Conservation (phyloP, 2,329 filamentous ascomycete species). For the Fusarium udum region DNA sequence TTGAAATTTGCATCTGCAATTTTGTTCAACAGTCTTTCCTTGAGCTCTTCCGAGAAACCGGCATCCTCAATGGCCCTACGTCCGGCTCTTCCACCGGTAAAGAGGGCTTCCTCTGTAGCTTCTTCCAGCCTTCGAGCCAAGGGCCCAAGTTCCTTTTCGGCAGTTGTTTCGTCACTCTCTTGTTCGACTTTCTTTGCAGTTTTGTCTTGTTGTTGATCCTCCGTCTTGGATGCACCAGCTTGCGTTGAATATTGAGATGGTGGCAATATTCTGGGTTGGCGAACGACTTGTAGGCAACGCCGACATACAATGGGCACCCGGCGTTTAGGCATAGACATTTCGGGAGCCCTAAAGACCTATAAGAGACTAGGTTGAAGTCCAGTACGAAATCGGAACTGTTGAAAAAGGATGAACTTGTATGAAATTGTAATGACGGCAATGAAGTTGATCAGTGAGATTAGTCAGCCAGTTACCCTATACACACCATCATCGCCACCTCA, state of each 20-base stretch:
- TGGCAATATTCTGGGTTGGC: not conserved
- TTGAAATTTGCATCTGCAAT: slow-evolving; percentile 65
- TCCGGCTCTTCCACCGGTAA: slow-evolving; percentile 68
- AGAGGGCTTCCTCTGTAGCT: slow-evolving; percentile 70
- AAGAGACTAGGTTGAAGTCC: not conserved
- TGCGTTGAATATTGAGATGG: slow-evolving; percentile 33
- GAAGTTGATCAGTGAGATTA: slow-evolving; percentile 19
- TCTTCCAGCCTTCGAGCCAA: slow-evolving; percentile 68
- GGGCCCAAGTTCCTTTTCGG: slow-evolving; percentile 49
- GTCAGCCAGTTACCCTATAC: slow-evolving; percentile 23
- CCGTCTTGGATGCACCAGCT: slow-evolving; percentile 1
- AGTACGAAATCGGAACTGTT: not conserved
- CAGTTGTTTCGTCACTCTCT: not conserved
- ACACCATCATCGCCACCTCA: not conserved
- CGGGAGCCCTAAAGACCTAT: not conserved
- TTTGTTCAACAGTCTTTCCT: slow-evolving; percentile 65
- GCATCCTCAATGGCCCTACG: slow-evolving; percentile 68
- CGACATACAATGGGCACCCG: slow-evolving; percentile 28
- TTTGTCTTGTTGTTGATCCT: not conserved
- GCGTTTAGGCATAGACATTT: slow-evolving; percentile 7
- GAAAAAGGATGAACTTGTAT: not conserved
- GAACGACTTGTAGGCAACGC: slow-evolving; percentile 30
- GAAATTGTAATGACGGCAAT: slow-evolving; percentile 20
- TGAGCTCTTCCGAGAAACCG: slow-evolving; percentile 71
- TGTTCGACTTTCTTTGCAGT: not conserved